A percentile compares a stretch with the other conserved stretches of the same genome.
Evolutionary conservation across 2,329 filamentous ascomycete species (phyloP).

Genomic region (Drechslerella dactyloides): DNA sequence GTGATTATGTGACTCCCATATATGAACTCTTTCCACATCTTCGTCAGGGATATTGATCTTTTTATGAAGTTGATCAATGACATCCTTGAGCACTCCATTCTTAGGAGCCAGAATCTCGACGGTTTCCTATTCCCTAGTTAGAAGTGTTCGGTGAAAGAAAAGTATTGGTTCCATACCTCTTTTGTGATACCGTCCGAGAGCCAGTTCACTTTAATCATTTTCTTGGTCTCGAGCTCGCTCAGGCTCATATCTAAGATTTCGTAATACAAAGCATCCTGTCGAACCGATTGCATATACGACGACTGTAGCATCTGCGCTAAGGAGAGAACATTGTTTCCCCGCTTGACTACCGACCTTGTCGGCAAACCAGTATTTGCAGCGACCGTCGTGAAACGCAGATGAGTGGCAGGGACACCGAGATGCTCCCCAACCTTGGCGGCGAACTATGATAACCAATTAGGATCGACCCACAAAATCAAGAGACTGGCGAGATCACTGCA

Average conservation of each 20-base stretch:
- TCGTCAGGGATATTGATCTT: conserved; percentile 82
- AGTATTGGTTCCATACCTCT: conserved; percentile 68
- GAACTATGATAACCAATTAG: conserved; percentile 59
- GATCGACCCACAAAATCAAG: not conserved
- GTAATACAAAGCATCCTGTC: conserved; percentile 81
- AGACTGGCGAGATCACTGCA: not conserved
- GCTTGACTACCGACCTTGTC: conserved; percentile 74
- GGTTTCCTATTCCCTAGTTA: conserved; percentile 66
- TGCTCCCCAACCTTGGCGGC: conserved; percentile 81
- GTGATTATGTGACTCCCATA: conserved; percentile 82
- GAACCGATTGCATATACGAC: conserved; percentile 73
- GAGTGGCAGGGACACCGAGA: conserved; percentile 78
- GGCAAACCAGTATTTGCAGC: conserved; percentile 77
- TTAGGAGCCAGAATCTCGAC: conserved; percentile 87
- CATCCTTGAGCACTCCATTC: conserved; percentile 78
- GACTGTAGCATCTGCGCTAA: conserved; percentile 79
- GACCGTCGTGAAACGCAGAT: conserved; percentile 89
- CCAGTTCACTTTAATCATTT: conserved; percentile 80
- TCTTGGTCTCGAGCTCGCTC: conserved; percentile 91
- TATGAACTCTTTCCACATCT: conserved; percentile 72
- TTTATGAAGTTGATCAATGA: conserved; percentile 76
- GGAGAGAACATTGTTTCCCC: conserved; percentile 68
- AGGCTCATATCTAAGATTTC: conserved; percentile 94
- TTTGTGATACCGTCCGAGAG: conserved; percentile 89
- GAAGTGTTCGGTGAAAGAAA: conserved; percentile 35